Percentiles rank a stretch among this genome's conserved stretches.
Evolutionary conservation across 139 green algal species (phyloP).

Genomic region (Asterochloris erici): DNA sequence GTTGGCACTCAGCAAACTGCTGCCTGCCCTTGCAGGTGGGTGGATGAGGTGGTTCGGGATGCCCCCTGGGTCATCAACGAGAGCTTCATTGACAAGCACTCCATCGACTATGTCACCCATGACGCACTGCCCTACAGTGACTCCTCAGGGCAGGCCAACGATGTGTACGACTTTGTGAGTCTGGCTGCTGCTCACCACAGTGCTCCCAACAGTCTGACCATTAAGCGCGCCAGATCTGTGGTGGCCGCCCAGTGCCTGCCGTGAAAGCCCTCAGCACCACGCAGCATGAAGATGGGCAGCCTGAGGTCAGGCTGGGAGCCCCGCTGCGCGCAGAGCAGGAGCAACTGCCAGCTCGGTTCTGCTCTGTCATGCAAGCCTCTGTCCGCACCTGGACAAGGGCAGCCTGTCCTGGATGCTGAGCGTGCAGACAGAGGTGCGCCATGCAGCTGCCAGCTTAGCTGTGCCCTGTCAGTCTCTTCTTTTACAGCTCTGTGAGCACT

Average conservation of each 20-base stretch:
- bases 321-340: too few species aligned
- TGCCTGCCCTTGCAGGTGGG: constrained; percentile 60
- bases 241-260: not conserved
- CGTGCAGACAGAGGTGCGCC: too few species aligned
- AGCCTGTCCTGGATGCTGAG: too few species aligned
- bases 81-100: constrained; percentile 82
- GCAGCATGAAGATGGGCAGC: too few species aligned
- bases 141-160: constrained; percentile 48
- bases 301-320: too few species aligned
- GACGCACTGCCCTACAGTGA: constrained; percentile 88
- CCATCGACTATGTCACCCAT: constrained; percentile 90
- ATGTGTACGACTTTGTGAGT: constrained; percentile 60
- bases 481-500: too few species aligned
- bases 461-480: too few species aligned
- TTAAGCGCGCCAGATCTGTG: not conserved
- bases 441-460: too few species aligned
- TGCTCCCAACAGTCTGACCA: not conserved
- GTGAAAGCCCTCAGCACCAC: too few species aligned
- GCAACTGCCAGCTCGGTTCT: too few species aligned
- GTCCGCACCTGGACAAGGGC: too few species aligned
- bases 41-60: constrained; percentile 83
- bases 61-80: constrained; percentile 84
- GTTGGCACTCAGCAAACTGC: not conserved
- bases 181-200: not conserved
- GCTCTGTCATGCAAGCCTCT: too few species aligned